These are phyloP conservation scores for Phytopythium litorale DNA, from an alignment of 352 stramenopile species.

Conservation along the genomic window DNA sequence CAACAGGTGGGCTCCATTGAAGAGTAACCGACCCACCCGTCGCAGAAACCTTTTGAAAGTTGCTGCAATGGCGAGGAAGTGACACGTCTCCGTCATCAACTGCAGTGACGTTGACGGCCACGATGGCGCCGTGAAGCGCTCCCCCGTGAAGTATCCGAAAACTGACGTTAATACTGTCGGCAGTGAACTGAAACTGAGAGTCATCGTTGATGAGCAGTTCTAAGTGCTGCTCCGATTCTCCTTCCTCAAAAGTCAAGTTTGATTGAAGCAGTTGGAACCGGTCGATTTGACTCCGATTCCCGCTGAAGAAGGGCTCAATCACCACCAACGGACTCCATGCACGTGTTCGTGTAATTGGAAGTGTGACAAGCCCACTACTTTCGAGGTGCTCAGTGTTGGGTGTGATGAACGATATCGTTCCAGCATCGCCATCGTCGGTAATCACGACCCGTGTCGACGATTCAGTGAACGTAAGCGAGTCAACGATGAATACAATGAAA, in stretches of 20 bases:
- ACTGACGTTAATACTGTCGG: constrained; percentile 31
- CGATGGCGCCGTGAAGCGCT: constrained; percentile 14
- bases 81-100: constrained; percentile 56
- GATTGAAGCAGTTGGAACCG: constrained; percentile 34
- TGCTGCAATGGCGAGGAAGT: constrained; percentile 33
- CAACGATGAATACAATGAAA: constrained; percentile 34
- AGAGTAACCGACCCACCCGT: constrained; percentile 43
- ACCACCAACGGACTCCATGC: constrained; percentile 20
- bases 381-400: constrained; percentile 20
- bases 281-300: constrained; percentile 13
- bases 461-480: constrained; percentile 14
- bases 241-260: constrained; percentile 29
- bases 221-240: constrained; percentile 13
- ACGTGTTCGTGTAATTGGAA: constrained; percentile 28
- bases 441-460: constrained; percentile 33
- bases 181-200: constrained; percentile 29
- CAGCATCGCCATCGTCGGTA: constrained; percentile 50
- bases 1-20: constrained; percentile 33
- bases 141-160: constrained; percentile 41
- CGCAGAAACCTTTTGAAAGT: constrained; percentile 13
- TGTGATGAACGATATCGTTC: constrained; percentile 37
- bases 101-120: constrained; percentile 27
- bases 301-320: constrained; percentile 20
- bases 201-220: constrained; percentile 36
- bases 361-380: constrained; percentile 16